phyloP scores from a whole-genome alignment of 257 asterid genomes.

The Rauvolfia tetraphylla region DNA sequence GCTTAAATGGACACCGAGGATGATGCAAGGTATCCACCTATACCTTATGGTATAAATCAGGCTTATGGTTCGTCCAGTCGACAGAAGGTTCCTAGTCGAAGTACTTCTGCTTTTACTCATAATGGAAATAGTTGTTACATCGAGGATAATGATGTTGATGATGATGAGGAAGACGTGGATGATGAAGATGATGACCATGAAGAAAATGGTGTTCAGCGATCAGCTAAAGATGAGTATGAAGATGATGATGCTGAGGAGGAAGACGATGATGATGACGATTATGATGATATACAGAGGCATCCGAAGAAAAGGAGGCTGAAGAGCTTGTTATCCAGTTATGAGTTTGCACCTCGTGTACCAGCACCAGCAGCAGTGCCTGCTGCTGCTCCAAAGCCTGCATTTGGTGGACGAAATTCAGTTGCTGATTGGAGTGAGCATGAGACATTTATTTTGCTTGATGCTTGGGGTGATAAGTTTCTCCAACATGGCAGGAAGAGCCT shows the following conservation, averaged over 20 bases:
- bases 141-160: slow-evolving; percentile 42
- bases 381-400: slow-evolving; percentile 41
- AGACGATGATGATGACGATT: slow-evolving; percentile 46
- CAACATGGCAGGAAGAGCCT: slow-evolving; percentile 89
- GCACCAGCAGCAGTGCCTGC: slow-evolving; percentile 33
- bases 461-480: slow-evolving; percentile 88
- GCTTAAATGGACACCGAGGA: slow-evolving; percentile 52
- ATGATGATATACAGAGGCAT: slow-evolving; percentile 43
- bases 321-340: slow-evolving; percentile 63
- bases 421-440: slow-evolving; percentile 93
- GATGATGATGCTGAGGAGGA: slow-evolving; percentile 29
- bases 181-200: slow-evolving; percentile 46
- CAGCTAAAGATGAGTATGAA: slow-evolving; percentile 31
- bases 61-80: slow-evolving; percentile 32
- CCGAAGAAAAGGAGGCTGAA: slow-evolving; percentile 66
- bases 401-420: slow-evolving; percentile 75
- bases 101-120: slow-evolving; percentile 17
- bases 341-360: slow-evolving; percentile 81
- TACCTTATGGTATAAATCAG: slow-evolving; percentile 29
- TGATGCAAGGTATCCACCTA: slow-evolving; percentile 47
- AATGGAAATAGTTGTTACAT: slow-evolving; percentile 23
- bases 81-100: slow-evolving; percentile 34
- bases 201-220: slow-evolving; percentile 46
- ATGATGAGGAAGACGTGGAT: slow-evolving; percentile 21
- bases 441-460: slow-evolving; percentile 58